Conservation (phyloP, 2,329 filamentous ascomycete species). For the Plenodomus tracheiphilus region DNA sequence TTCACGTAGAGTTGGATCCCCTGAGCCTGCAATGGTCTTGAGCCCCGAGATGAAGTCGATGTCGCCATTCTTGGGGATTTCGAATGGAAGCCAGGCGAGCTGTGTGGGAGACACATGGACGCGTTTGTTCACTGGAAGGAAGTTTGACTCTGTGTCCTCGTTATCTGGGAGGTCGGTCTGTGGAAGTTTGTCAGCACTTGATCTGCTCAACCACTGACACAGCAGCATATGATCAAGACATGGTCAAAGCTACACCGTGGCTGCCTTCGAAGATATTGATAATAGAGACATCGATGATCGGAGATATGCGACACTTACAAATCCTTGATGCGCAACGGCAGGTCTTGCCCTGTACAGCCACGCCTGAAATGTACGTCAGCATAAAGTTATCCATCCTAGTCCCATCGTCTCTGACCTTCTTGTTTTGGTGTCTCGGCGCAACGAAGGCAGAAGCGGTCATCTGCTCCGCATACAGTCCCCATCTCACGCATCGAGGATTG, state of each 20-base stretch:
- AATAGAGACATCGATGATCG: background rate
- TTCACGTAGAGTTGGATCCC: slow-evolving; percentile 43
- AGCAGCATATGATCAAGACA: background rate
- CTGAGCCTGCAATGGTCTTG: slow-evolving; percentile 44
- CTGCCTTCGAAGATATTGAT: background rate
- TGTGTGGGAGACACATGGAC: slow-evolving; percentile 45
- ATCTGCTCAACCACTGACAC: background rate
- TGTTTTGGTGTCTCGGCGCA: slow-evolving; percentile 42
- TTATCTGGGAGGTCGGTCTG: slow-evolving; percentile 43
- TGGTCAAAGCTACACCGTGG: background rate
- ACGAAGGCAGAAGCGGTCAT: slow-evolving; percentile 43
- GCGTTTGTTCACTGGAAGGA: slow-evolving; percentile 40
- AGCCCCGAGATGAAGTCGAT: slow-evolving; percentile 41
- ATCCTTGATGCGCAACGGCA: slow-evolving; percentile 44
- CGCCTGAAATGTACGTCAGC: slow-evolving; percentile 11
- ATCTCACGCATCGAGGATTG: slow-evolving; percentile 40
- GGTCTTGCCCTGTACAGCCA: slow-evolving; percentile 43
- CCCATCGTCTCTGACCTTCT: slow-evolving; percentile 23
- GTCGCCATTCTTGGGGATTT: slow-evolving; percentile 36
- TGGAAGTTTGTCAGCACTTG: slow-evolving; percentile 26
- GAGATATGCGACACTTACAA: slow-evolving; percentile 29
- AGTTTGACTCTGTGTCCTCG: slow-evolving; percentile 41
- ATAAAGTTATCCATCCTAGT: background rate
- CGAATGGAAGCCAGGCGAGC: slow-evolving; percentile 43
- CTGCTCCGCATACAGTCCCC: slow-evolving; percentile 44